Evolutionary conservation across 108 stramenopile species (phyloP), one percentile per base, ranked within the genome.

Genomic region (Asterionellopsis glacialis): DNA sequence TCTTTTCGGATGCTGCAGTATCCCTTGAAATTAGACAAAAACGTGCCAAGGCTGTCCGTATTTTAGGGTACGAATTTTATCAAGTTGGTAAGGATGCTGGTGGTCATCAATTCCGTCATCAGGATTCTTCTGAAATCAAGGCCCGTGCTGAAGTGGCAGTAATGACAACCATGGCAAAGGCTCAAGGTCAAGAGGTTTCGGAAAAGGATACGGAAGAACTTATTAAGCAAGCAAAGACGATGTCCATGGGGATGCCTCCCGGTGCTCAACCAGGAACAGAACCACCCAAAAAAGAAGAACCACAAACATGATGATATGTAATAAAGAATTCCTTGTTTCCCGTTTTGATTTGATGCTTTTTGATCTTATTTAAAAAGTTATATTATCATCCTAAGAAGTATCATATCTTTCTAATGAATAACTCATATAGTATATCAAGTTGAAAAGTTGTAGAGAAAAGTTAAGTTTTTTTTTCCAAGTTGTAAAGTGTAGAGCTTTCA

Each of bases 141-240:
- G 76, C 84, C 0, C 74, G 86, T 13, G 75, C 87, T 11, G 75
- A 74, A 42, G 90, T 88, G 23, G 90, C 90, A n/a, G 77, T 84
- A 11, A 87, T 87, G 85, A 78, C 84, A 12, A 92, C 90, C 44
- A 92, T 92, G 90, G 90, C 90, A 14, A 86, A 88, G 76, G 87
- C 87, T 18, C 90, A 92, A 65, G 90, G 90, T 41, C 90, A 92
- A 66, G 90, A 92, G 48, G 68, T 92, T 38, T 59, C 77, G 4
- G 58, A 69, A 21, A 77, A 81, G 44, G 89, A 90, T 71, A 74
- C 81, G 25, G 79, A 80, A 51, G 84, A 83, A 42, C 58, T 90
- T 76, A 83, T 90, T 25, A 67, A 70, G 67, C 87, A 84, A 51
- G 68, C 76, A 18, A 72, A 62, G 55, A 53, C 63, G 38, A 72